phyloP scores from a whole-genome alignment of 441 rosid species.

The Gossypium trilobum region DNA sequence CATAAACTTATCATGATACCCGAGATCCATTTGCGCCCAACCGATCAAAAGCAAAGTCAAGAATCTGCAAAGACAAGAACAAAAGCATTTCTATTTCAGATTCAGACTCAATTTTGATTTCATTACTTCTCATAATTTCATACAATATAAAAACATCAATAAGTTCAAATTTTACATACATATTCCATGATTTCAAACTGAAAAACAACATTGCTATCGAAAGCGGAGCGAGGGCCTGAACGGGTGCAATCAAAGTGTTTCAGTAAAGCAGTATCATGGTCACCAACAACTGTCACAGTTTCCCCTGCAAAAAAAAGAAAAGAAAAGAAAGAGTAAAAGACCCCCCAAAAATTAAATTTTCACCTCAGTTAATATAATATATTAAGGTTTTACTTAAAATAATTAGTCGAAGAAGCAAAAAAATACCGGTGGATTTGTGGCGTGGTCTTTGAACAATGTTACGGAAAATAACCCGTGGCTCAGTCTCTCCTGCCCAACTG shows the following conservation, averaged over 20 bases:
- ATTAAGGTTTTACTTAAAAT: neutral
- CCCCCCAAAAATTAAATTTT: neutral
- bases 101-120: neutral
- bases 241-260: conserved; percentile 87
- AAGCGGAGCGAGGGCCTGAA: conserved; percentile 83
- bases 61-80: conserved; percentile 41
- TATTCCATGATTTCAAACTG: conserved; percentile 94
- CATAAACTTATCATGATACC: conserved; percentile 33
- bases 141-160: neutral
- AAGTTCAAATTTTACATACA: conserved; percentile 34
- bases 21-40: conserved; percentile 70
- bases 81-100: neutral
- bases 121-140: neutral
- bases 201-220: conserved; percentile 77
- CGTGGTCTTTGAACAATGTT: conserved; percentile 94
- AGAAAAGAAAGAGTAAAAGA: neutral
- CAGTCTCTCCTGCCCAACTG: conserved; percentile 94
- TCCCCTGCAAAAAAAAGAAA: conserved; percentile 50
- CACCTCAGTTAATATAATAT: neutral
- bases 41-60: conserved; percentile 86
- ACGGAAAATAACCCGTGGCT: conserved; percentile 83
- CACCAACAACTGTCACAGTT: conserved; percentile 81
- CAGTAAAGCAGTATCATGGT: conserved; percentile 59
- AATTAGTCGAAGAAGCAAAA: neutral
- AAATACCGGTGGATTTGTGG: conserved; percentile 69